phyloP scores from a whole-genome alignment of 805 yeast species.

The Candida ipomoeae region DNA sequence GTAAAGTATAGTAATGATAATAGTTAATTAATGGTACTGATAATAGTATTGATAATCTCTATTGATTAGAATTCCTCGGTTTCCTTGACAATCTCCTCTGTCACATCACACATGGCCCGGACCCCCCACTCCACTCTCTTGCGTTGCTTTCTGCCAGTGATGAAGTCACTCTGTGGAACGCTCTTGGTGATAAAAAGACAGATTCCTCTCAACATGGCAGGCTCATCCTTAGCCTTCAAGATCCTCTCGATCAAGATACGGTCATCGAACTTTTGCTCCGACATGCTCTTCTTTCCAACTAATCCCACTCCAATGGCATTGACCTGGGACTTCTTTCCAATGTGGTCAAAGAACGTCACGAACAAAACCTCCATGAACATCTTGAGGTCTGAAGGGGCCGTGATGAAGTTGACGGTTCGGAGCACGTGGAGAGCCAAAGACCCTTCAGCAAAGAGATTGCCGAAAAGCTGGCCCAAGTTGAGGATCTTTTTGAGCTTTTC shows the following conservation, averaged over 20 bases:
- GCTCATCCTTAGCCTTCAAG: conserved; percentile 54
- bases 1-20: too few relatives aligned
- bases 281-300: conserved; percentile 23
- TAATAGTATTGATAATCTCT: neutral
- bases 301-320: conserved; percentile 43
- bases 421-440: conserved; percentile 69
- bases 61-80: neutral
- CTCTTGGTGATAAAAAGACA: conserved; percentile 53
- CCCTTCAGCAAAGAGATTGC: conserved; percentile 68
- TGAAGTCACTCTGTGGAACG: conserved; percentile 43
- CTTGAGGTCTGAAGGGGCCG: conserved; percentile 58
- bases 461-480: conserved; percentile 79
- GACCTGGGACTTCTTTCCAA: conserved; percentile 60
- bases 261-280: conserved; percentile 44
- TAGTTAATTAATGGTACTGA: too few relatives aligned
- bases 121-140: conserved; percentile 67
- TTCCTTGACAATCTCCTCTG: conserved; percentile 38
- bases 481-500: conserved; percentile 54
- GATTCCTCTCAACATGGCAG: conserved; percentile 59
- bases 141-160: conserved; percentile 51
- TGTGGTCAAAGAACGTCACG: conserved; percentile 58
- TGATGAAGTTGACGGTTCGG: conserved; percentile 67
- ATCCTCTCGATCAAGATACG: conserved; percentile 45
- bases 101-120: conserved; percentile 49
- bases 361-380: conserved; percentile 72